A percentile compares a stretch with the other conserved stretches of the same genome.
These are phyloP conservation scores for Cryphonectria parasitica DNA, from an alignment of 2,329 filamentous ascomycete species.

Conservation along the genomic window DNA sequence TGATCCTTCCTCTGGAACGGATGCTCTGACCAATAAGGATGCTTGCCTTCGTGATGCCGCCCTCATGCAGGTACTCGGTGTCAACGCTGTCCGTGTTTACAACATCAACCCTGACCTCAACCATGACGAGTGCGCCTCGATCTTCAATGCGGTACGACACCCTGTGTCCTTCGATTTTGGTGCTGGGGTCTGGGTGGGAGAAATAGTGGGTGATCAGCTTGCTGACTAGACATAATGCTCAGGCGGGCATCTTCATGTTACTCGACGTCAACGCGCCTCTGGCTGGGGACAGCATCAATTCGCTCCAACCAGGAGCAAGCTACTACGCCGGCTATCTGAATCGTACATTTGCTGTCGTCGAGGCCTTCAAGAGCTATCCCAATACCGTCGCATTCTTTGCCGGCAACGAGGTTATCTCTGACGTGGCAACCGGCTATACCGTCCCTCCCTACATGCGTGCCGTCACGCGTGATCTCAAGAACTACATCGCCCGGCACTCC, in stretches of 20 bases:
- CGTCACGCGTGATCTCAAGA: slow-evolving; percentile 78
- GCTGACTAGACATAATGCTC: slow-evolving; percentile 1
- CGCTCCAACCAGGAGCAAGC: slow-evolving; percentile 58
- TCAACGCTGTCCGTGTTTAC: slow-evolving; percentile 73
- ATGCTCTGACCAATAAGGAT: slow-evolving; percentile 63
- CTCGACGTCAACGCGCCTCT: slow-evolving; percentile 71
- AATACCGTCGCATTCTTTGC: slow-evolving; percentile 76
- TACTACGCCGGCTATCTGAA: slow-evolving; percentile 66
- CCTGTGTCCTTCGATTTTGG: neutral
- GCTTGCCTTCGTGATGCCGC: slow-evolving; percentile 67
- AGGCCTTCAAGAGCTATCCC: slow-evolving; percentile 69
- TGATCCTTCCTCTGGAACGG: slow-evolving; percentile 55
- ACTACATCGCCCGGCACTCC: slow-evolving; percentile 74
- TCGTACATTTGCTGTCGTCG: slow-evolving; percentile 68
- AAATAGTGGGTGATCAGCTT: neutral
- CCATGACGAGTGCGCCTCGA: slow-evolving; percentile 68
- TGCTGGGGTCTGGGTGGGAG: neutral
- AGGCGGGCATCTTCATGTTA: slow-evolving; percentile 70
- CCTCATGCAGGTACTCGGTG: slow-evolving; percentile 65
- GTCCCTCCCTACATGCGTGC: slow-evolving; percentile 75
- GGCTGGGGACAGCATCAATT: slow-evolving; percentile 60
- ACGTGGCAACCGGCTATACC: slow-evolving; percentile 59
- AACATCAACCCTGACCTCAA: slow-evolving; percentile 68
- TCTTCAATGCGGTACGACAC: slow-evolving; percentile 62
- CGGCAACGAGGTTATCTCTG: slow-evolving; percentile 78